Conservation (phyloP, 768 basidiomycete species). For the Filobasidium floriforme region DNA sequence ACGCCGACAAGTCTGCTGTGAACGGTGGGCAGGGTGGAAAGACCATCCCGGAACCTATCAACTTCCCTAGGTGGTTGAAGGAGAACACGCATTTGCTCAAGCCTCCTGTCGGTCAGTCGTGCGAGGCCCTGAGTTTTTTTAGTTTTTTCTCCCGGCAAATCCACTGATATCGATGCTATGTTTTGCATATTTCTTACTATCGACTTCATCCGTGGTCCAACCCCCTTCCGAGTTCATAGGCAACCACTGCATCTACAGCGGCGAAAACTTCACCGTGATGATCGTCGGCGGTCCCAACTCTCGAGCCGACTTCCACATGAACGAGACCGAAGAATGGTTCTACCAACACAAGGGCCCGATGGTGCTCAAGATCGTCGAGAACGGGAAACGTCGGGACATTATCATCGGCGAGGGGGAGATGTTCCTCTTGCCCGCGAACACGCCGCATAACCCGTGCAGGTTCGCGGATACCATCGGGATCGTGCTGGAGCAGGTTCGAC, state of each 20-base stretch:
- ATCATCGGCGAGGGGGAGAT: slow-evolving; percentile 89
- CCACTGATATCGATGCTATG: too few relatives aligned
- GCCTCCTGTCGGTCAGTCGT: slow-evolving; percentile 90
- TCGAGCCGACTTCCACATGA: slow-evolving; percentile 87
- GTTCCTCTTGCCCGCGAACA: slow-evolving; percentile 92
- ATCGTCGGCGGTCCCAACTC: slow-evolving; percentile 92
- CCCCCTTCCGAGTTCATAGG: slow-evolving; percentile 14
- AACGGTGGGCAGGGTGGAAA: not conserved
- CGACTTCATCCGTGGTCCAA: not conserved
- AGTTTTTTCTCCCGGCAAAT: too few relatives aligned
- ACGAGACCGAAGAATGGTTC: slow-evolving; percentile 98
- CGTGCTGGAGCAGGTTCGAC: slow-evolving; percentile 79
- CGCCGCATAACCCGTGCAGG: slow-evolving; percentile 90
- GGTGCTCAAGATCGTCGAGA: slow-evolving; percentile 69
- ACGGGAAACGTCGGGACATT: slow-evolving; percentile 58
- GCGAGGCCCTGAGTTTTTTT: too few relatives aligned
- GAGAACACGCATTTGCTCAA: slow-evolving; percentile 71
- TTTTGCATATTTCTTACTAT: too few relatives aligned
- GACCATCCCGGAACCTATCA: slow-evolving; percentile 67
- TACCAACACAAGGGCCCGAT: slow-evolving; percentile 93
- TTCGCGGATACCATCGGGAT: slow-evolving; percentile 84
- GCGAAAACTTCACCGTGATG: slow-evolving; percentile 88
- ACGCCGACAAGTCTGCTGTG: not conserved
- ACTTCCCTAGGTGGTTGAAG: slow-evolving; percentile 79
- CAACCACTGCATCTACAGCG: slow-evolving; percentile 50